A percentile compares a stretch with the other conserved stretches of the same genome.
phyloP scores from a whole-genome alignment of 2,329 filamentous ascomycete genomes.

The Atkinsonella hypoxylon region DNA sequence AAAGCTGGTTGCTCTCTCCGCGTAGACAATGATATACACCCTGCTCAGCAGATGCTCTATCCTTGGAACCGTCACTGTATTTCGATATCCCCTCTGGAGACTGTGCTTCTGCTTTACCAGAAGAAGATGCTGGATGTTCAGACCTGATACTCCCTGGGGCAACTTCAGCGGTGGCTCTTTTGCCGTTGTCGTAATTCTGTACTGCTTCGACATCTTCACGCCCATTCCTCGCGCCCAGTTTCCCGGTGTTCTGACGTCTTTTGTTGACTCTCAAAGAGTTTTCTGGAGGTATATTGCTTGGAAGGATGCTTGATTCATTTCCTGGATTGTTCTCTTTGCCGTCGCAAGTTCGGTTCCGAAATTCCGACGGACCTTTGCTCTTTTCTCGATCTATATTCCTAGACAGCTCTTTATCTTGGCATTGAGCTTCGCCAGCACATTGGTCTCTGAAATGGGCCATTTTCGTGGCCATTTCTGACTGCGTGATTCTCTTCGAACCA shows the following conservation, averaged over 20 bases:
- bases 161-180: neutral
- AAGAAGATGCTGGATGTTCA: neutral
- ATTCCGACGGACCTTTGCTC: neutral
- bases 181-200: neutral
- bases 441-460: neutral
- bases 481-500: neutral
- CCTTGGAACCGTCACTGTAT: too few relatives aligned
- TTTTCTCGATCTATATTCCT: neutral
- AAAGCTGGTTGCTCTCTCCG: neutral
- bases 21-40: neutral
- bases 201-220: neutral
- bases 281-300: neutral
- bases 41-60: neutral
- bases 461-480: neutral
- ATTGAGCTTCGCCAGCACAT: neutral
- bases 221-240: neutral
- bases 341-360: neutral
- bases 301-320: neutral
- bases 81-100: neutral
- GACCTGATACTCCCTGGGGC: neutral
- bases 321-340: neutral
- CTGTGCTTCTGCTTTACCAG: neutral
- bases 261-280: slow-evolving; percentile 1
- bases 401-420: neutral
- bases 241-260: neutral